Conservation (phyloP, 345 rosid genomes). For the Abelmoschus esculentus region DNA sequence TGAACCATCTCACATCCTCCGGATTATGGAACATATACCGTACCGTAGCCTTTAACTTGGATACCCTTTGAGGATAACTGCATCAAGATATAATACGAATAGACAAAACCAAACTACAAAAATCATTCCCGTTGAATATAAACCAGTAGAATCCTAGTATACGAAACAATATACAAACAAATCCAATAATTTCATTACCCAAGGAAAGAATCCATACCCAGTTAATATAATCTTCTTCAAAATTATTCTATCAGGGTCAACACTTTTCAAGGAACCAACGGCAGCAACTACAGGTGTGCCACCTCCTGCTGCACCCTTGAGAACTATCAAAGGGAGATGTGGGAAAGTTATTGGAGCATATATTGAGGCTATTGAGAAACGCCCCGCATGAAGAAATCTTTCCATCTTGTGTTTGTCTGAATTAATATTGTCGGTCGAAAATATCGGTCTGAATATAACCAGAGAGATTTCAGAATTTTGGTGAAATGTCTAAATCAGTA, state of each 20-base stretch:
- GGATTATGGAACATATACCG: constrained; percentile 89
- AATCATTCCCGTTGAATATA: neutral
- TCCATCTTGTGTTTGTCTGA: constrained; percentile 98
- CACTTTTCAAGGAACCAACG: constrained; percentile 77
- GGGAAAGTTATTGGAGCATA: constrained; percentile 87
- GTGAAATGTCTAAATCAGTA: neutral
- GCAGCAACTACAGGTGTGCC: constrained; percentile 62
- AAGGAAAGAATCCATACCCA: constrained; percentile 42
- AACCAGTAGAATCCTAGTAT: neutral
- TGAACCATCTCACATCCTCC: constrained; percentile 96
- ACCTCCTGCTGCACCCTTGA: constrained; percentile 46
- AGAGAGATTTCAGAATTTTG: constrained; percentile 8
- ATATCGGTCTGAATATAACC: constrained; percentile 58
- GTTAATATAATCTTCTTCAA: constrained; percentile 84
- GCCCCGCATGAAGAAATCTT: constrained; percentile 80
- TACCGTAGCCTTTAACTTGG: constrained; percentile 72
- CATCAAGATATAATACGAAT: constrained; percentile 13
- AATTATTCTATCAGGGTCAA: constrained; percentile 75
- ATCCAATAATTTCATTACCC: neutral
- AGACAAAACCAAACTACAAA: constrained; percentile 2
- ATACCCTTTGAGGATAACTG: constrained; percentile 93
- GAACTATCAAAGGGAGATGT: constrained; percentile 68
- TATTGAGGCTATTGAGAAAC: constrained; percentile 70
- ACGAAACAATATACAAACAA: neutral
- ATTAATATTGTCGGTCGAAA: constrained; percentile 65